Evolutionary conservation across 164 flowering plant species (phyloP).

Genomic region (Annona squamosa): DNA sequence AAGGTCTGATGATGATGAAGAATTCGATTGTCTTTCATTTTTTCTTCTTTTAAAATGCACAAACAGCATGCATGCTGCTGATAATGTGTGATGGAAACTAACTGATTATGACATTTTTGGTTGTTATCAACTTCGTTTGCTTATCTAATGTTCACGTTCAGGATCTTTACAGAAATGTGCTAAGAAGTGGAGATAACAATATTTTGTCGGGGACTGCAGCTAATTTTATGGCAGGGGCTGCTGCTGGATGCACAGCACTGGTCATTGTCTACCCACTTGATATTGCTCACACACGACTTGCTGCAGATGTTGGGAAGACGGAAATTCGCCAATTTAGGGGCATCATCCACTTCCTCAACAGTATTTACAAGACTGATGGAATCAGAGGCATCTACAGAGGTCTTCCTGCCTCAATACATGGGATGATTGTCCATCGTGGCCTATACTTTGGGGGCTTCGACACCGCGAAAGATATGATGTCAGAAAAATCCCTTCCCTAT

Average conservation of each 20-base stretch:
- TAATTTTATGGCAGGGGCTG: constrained; percentile 85
- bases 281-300: constrained; percentile 95
- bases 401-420: constrained; percentile 91
- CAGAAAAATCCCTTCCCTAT: constrained; percentile 41
- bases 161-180: constrained; percentile 74
- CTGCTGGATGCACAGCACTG: constrained; percentile 93
- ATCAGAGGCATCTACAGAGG: constrained; percentile 78
- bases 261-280: constrained; percentile 87
- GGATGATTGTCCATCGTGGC: constrained; percentile 86
- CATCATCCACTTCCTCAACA: constrained; percentile 68
- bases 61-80: background rate
- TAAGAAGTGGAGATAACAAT: constrained; percentile 35
- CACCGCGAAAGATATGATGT: constrained; percentile 68
- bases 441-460: constrained; percentile 98
- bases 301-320: constrained; percentile 76
- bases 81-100: background rate
- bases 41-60: background rate
- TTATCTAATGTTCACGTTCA: constrained; percentile 17
- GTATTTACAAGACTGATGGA: constrained; percentile 64
- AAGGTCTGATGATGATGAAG: background rate
- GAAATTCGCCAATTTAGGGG: constrained; percentile 80
- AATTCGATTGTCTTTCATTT: background rate
- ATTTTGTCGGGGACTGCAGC: constrained; percentile 51
- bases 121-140: background rate
- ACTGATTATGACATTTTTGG: background rate